These are phyloP conservation scores for Colletotrichum sojae DNA, from an alignment of 2,329 filamentous ascomycete species.

Conservation along the genomic window DNA sequence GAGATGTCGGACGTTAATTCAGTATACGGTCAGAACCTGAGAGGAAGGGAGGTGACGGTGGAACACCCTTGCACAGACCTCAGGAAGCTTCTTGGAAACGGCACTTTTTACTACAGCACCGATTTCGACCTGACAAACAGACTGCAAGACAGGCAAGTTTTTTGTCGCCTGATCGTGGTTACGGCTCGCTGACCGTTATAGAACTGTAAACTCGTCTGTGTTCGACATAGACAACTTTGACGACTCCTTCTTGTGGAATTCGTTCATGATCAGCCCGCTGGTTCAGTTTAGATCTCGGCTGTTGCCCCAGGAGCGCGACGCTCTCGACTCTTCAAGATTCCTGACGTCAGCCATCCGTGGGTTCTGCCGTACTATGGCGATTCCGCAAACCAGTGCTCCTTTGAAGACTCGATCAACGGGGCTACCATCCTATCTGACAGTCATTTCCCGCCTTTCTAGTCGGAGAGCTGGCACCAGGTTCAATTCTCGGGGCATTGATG, in stretches of 20 bases:
- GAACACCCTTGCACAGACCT: constrained; percentile 93
- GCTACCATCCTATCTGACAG: constrained; percentile 85
- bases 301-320: constrained; percentile 79
- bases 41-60: constrained; percentile 77
- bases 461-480: constrained; percentile 93
- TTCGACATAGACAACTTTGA: constrained; percentile 96
- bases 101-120: constrained; percentile 98
- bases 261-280: constrained; percentile 95
- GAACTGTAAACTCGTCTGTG: constrained; percentile 80
- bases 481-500: constrained; percentile 97
- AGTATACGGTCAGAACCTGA: constrained; percentile 66
- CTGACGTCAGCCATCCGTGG: constrained; percentile 95
- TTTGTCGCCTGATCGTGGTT: constrained; percentile 21
- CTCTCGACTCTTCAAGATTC: constrained; percentile 88
- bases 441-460: constrained; percentile 94
- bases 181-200: constrained; percentile 51
- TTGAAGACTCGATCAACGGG: constrained; percentile 76
- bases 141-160: constrained; percentile 82
- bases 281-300: constrained; percentile 90
- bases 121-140: constrained; percentile 97
- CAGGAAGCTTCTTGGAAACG: constrained; percentile 92
- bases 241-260: constrained; percentile 96
- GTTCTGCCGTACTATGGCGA: constrained; percentile 88
- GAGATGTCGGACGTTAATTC: constrained; percentile 64
- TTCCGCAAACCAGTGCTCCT: constrained; percentile 83